Base-by-base conservation (phyloP, 108 stramenopile genomes). In the Cyclostephanos tholiformis region DNA sequence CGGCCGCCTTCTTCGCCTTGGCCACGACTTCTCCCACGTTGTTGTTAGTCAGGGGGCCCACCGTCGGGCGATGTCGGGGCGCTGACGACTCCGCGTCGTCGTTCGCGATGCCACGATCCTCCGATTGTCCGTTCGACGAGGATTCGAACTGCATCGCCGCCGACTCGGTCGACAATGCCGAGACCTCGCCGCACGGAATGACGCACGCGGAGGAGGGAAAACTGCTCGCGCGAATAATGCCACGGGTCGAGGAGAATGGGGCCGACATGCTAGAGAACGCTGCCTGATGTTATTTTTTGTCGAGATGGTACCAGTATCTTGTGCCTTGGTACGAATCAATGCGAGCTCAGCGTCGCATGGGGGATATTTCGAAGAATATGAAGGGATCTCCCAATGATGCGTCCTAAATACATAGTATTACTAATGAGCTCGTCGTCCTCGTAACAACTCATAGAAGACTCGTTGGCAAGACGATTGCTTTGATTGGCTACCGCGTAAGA, bases 1-100 rank as follows among this genome's bases (percentile, higher is more conserved):
- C 78, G 14, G 93, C 89, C 26, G 93, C 93, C 64, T 88, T 87
- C 70, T 95, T 95, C 12, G 93, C 88, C 65, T 92, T 95, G 30
- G 77, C 59, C 6, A 92, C 79, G 16, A 92, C 51, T 39, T 80
- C 79, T 46, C 86, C 77, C 19, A 92, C 81, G 72, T 83, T 74
- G 57, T 69, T 60, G n/a, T 56, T 30, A 36, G 55, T 12, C 29
- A 29, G 7, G 17, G 23, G 27, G 13, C 1, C 2, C 51, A 35
- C 27, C 44, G 23, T 10, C 25, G 38, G 64, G 1, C 19, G 43
- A 20, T 22, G 50, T 6, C 27, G 44, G 17, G 13, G 16, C 27
- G 29, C 2, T 2, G 17, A 16, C 2, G 44, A 46, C 44, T 16
- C 16, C 16, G 16, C 44, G 16, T 17, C 41, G 41, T 41, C 41